Percentiles rank a stretch among this genome's conserved stretches.
Conservation (phyloP, 1,284 basidiomycete genomes). For the Cutaneotrichosporon sp. region DNA sequence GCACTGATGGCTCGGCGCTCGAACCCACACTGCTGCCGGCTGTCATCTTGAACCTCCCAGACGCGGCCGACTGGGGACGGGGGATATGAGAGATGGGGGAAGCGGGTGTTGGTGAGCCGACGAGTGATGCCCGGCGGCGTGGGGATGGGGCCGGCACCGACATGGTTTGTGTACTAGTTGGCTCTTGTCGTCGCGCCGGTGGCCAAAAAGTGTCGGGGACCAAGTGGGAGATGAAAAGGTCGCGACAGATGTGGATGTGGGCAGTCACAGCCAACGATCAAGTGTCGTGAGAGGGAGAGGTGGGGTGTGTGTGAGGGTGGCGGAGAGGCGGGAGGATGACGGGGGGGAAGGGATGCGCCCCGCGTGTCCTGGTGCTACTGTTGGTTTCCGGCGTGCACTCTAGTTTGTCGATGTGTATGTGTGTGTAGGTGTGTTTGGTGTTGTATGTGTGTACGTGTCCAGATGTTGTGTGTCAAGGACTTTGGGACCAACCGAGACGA, state of each 20-base stretch:
- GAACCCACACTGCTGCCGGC: background rate
- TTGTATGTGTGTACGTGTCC: no score
- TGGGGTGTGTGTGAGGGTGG: no score
- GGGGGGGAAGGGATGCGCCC: background rate
- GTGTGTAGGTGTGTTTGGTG: background rate
- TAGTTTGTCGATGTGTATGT: background rate
- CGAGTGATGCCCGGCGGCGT: slow-evolving; percentile 19
- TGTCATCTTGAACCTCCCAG: slow-evolving; percentile 16
- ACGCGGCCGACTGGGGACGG: slow-evolving; percentile 25
- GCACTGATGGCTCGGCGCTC: background rate
- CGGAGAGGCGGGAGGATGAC: background rate
- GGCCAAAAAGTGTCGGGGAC: background rate
- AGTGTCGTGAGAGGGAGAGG: background rate
- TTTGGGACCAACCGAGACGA: no score
- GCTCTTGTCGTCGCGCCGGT: background rate
- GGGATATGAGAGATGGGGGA: slow-evolving; percentile 28
- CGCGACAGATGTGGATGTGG: background rate
- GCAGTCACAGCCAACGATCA: background rate
- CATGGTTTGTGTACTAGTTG: slow-evolving; percentile 4
- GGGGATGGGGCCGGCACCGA: slow-evolving; percentile 11
- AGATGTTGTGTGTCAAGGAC: no score
- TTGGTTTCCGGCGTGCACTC: background rate
- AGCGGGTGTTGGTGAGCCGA: slow-evolving; percentile 23
- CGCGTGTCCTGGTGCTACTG: no score
- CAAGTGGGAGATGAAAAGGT: background rate